Base-by-base conservation (phyloP, 2,329 filamentous ascomycete genomes). In the Tricladium varicosporioides region DNA sequence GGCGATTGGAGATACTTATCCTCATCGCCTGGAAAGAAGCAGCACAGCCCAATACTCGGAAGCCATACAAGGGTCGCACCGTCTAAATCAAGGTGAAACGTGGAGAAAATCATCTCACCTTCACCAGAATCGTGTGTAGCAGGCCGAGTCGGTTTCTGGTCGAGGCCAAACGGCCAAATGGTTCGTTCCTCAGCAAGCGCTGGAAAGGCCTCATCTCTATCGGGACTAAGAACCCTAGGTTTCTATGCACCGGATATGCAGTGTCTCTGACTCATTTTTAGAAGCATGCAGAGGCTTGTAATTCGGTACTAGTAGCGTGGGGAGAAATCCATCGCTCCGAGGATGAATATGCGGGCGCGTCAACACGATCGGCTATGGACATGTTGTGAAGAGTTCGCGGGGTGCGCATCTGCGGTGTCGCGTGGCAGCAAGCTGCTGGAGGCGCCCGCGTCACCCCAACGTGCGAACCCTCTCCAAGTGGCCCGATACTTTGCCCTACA, bases 261-360 rank as follows among this genome's bases (percentile, higher is more conserved):
- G 66, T 56, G 55, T 59, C 62, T 65, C 59, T 70, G 68, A 70
- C 58, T 70, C 68, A 70, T 65, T 62, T 57, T 66, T 66, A 65
- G 63, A 64, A 57, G 43, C 55, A 53, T 15, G 44, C 22, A 27
- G 7, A 27, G 22, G 22, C 22, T 27, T 27, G 22, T 33, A 16
- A 58, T 53, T 51, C 53, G 27, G 50, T 53, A 47, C 47, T 51
- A 56, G 48, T 46, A 59, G 48, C 49, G 42, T 31, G 19, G 40
- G 40, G 18, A 22, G 10, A 27, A 32, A 40, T 57, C 44, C 58
- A 47, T 59, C 58, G 60, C 56, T 56, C 32, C 9, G 18, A 22
- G 5, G 44, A 27, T 27, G 18, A n/a, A 55, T 56, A 47, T 56
- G 60, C 57, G 60, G 60, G 59, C 43, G 57, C 54, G 54, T 11